These are phyloP conservation scores for Sporobolomyces pararoseus DNA, from an alignment of 768 basidiomycete species.

Conservation along the genomic window DNA sequence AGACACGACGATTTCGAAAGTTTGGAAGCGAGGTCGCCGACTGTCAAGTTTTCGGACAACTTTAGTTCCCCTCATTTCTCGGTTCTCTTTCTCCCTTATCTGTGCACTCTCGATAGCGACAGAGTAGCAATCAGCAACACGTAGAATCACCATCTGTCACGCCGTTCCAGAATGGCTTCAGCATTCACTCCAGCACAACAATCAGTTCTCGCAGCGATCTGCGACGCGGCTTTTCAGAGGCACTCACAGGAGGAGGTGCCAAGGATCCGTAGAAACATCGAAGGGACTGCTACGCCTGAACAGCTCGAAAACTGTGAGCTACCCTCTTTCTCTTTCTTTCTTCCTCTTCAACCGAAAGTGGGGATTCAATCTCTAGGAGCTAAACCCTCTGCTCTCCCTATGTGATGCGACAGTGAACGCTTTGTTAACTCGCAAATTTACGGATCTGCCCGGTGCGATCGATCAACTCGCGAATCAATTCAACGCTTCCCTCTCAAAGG, in stretches of 20 bases:
- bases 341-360: not conserved
- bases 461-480: constrained; percentile 24
- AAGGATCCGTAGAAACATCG: not conserved
- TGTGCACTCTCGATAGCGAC: too few relatives aligned
- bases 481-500: constrained; percentile 8
- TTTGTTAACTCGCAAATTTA: constrained; percentile 8
- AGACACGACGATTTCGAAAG: not conserved
- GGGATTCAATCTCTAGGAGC: not conserved
- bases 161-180: constrained; percentile 3
- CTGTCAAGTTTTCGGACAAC: too few relatives aligned
- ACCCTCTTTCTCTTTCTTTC: not conserved
- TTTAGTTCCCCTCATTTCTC: too few relatives aligned
- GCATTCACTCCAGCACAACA: constrained; percentile 8
- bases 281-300: not conserved
- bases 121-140: too few relatives aligned
- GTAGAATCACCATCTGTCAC: not conserved
- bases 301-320: constrained; percentile 10
- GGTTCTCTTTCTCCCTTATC: not conserved
- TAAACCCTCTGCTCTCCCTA: too few relatives aligned
- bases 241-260: constrained; percentile 3
- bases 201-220: constrained; percentile 2
- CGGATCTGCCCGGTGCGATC: constrained; percentile 22
- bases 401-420: not conserved
- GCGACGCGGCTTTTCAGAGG: constrained; percentile 27
- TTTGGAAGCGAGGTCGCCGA: too few relatives aligned